phyloP scores from a whole-genome alignment of 495 filamentous ascomycete species.

The Penicillium arizonense region DNA sequence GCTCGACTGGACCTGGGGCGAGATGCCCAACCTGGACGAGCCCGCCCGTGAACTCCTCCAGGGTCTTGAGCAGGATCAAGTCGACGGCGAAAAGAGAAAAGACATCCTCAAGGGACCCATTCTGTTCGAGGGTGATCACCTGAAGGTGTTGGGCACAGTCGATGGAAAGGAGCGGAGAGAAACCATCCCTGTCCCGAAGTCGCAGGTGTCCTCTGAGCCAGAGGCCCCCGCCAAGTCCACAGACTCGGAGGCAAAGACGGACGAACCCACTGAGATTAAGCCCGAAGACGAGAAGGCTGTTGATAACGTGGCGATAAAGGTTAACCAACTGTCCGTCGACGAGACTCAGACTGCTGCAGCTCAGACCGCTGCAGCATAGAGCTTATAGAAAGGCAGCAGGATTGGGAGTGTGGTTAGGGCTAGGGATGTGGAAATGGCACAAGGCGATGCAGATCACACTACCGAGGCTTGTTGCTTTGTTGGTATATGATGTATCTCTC shows the following conservation, averaged over 20 bases:
- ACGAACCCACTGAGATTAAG: background rate
- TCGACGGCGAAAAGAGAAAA: conserved; percentile 29
- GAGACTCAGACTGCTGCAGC: conserved; percentile 16
- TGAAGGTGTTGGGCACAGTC: conserved; percentile 41
- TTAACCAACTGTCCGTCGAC: conserved; percentile 12
- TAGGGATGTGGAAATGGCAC: background rate
- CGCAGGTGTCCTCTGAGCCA: background rate
- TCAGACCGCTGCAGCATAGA: conserved; percentile 21
- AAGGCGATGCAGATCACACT: background rate
- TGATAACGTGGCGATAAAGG: conserved; percentile 17
- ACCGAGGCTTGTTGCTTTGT: background rate
- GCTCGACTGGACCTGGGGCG: conserved; percentile 75
- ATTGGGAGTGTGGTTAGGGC: background rate
- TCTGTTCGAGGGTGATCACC: conserved; percentile 37
- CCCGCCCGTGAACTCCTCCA: conserved; percentile 47
- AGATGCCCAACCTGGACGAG: conserved; percentile 68
- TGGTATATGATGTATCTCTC: background rate
- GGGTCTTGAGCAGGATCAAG: conserved; percentile 29
- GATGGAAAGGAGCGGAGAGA: conserved; percentile 37
- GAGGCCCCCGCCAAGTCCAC: background rate
- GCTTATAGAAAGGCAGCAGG: conserved; percentile 4
- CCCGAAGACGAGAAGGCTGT: conserved; percentile 9
- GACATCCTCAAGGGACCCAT: conserved; percentile 41
- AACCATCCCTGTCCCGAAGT: conserved; percentile 29
- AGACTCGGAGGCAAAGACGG: conserved; percentile 1